phyloP scores from a whole-genome alignment of 495 filamentous ascomycete genomes.

The Podospora tetraspora region DNA sequence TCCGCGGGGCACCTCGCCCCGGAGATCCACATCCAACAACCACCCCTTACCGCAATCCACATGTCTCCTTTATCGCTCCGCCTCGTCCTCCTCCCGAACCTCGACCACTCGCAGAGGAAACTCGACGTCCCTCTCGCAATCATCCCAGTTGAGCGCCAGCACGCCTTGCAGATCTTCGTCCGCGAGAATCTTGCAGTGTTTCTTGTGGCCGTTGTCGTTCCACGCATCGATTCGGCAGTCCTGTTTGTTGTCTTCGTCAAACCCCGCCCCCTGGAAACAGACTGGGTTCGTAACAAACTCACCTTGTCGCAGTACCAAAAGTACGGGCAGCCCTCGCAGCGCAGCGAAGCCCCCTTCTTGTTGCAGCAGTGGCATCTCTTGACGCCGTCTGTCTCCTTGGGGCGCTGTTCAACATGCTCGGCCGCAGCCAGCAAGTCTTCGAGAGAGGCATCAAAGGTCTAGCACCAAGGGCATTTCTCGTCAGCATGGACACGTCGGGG shows the following conservation, averaged over 20 bases:
- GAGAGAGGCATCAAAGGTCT: not conserved
- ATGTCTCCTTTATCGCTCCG: not conserved
- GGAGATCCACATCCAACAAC: not conserved
- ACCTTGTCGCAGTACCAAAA: not conserved
- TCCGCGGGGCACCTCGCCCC: slow-evolving; percentile 21
- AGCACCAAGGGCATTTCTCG: not conserved
- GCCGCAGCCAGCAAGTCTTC: not conserved
- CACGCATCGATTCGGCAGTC: not conserved
- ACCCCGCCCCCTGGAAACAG: not conserved
- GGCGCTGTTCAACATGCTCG: not conserved
- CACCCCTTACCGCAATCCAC: not conserved
- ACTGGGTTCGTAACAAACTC: not conserved
- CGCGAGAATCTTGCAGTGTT: not conserved
- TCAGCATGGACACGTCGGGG: not conserved
- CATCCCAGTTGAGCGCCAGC: not conserved
- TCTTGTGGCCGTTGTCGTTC: not conserved
- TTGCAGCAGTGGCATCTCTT: not conserved
- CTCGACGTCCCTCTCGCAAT: not conserved
- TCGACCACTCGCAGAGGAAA: not conserved
- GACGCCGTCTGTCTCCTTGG: not conserved
- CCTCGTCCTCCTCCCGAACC: not conserved
- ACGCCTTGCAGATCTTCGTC: not conserved
- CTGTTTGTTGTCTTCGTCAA: not conserved
- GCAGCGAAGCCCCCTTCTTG: not conserved
- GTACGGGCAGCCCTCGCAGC: not conserved